These are phyloP conservation scores for Cichorium intybus DNA, from an alignment of 140 eudicot species.

Conservation along the genomic window DNA sequence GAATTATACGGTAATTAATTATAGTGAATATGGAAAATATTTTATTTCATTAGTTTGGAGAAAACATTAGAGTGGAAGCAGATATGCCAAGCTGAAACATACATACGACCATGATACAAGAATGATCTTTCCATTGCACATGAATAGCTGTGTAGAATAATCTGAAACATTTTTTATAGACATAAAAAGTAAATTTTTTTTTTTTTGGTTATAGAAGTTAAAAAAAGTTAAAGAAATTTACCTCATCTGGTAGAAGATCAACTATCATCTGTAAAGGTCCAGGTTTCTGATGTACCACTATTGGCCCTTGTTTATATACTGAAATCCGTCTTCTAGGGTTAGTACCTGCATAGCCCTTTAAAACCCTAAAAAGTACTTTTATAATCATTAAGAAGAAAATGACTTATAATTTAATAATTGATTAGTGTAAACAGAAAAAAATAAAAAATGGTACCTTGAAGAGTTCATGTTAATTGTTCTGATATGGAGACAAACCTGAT, in stretches of 20 bases:
- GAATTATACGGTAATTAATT: too few species aligned
- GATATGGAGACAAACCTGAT: slow-evolving; percentile 81
- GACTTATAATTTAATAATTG: too few species aligned
- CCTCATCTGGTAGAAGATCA: slow-evolving; percentile 89
- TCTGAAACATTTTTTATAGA: slow-evolving; percentile 63
- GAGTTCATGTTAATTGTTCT: slow-evolving; percentile 46
- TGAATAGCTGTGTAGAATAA: slow-evolving; percentile 88
- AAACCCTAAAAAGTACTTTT: slow-evolving; percentile 40
- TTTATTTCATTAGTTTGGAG: too few species aligned
- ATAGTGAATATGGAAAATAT: too few species aligned
- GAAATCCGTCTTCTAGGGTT: slow-evolving; percentile 56
- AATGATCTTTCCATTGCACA: too few species aligned
- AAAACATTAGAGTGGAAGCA: too few species aligned
- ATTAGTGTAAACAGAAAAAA: not conserved
- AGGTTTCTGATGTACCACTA: slow-evolving; percentile 88
- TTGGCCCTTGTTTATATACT: slow-evolving; percentile 58
- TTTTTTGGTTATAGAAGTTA: too few species aligned
- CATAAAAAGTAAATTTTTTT: too few species aligned
- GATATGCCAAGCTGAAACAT: too few species aligned
- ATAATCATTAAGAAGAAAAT: not conserved
- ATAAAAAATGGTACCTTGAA: slow-evolving; percentile 52
- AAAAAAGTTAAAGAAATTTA: slow-evolving; percentile 27
- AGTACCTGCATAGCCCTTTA: slow-evolving; percentile 80
- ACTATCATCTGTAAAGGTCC: slow-evolving; percentile 91
- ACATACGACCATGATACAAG: too few species aligned